Conservation (phyloP, 2,329 filamentous ascomycete species). For the Venturia effusa region DNA sequence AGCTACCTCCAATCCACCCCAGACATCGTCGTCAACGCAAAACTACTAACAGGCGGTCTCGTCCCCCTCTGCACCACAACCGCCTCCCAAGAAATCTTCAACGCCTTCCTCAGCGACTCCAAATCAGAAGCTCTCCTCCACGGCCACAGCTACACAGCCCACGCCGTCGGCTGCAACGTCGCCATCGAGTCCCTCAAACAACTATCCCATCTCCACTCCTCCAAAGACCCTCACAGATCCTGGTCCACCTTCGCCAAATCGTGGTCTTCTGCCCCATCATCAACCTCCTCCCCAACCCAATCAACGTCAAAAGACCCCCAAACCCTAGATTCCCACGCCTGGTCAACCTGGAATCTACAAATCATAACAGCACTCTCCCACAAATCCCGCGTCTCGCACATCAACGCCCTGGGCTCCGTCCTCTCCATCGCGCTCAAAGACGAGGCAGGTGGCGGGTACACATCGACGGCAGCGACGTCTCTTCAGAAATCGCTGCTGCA, state of each 20-base stretch:
- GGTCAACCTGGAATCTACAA: constrained; percentile 60
- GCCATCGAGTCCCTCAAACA: constrained; percentile 47
- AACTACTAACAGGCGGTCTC: constrained; percentile 71
- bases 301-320: neutral
- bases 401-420: constrained; percentile 66
- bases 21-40: constrained; percentile 73
- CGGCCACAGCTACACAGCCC: constrained; percentile 79
- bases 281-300: neutral
- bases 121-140: constrained; percentile 74
- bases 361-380: constrained; percentile 52
- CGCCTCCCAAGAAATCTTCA: constrained; percentile 63
- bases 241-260: constrained; percentile 47
- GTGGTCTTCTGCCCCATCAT: constrained; percentile 29
- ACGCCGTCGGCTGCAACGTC: constrained; percentile 70
- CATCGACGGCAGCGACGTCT: constrained; percentile 42
- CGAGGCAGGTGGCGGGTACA: constrained; percentile 40
- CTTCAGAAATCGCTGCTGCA: constrained; percentile 40
- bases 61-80: constrained; percentile 67
- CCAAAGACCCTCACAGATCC: constrained; percentile 31
- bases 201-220: neutral
- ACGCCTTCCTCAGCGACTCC: constrained; percentile 57
- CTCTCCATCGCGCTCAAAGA: constrained; percentile 53
- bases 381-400: constrained; percentile 45
- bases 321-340: constrained; percentile 27
- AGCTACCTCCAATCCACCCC: constrained; percentile 58